phyloP scores from a whole-genome alignment of 2,329 filamentous ascomycete species.

The Zasmidium cellare region DNA sequence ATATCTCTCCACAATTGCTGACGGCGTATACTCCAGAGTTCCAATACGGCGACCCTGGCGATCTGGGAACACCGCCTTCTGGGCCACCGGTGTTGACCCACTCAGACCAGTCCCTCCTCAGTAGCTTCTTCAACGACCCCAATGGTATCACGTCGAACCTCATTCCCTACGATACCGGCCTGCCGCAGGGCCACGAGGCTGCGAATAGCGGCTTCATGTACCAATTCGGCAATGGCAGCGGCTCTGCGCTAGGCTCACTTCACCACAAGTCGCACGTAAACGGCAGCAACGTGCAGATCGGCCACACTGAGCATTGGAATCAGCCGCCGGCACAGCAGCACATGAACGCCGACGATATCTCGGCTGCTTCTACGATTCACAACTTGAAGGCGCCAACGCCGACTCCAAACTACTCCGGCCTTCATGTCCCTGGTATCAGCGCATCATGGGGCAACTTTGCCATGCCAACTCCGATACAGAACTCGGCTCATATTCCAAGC shows the following conservation, averaged over 20 bases:
- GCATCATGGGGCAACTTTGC: slow-evolving; percentile 6
- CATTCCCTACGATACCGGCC: slow-evolving; percentile 6
- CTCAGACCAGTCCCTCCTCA: slow-evolving; percentile 2
- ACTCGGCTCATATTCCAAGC: neutral
- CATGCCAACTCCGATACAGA: slow-evolving; percentile 2
- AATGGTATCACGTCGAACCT: slow-evolving; percentile 3
- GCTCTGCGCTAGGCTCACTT: neutral
- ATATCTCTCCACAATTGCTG: neutral
- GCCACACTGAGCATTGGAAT: slow-evolving; percentile 2
- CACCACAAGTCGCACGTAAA: neutral
- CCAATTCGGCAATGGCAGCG: neutral
- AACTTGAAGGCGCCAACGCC: slow-evolving; percentile 2
- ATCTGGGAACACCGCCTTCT: neutral
- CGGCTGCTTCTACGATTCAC: slow-evolving; percentile 6
- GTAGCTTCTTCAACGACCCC: slow-evolving; percentile 5
- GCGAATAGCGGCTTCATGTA: neutral
- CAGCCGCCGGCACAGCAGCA: neutral
- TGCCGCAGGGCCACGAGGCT: neutral
- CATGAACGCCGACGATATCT: slow-evolving; percentile 7
- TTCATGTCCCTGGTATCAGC: neutral
- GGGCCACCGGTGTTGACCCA: neutral
- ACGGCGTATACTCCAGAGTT: neutral
- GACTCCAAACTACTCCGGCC: neutral
- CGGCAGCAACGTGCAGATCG: neutral
- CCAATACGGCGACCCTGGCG: neutral